Evolutionary conservation across 2,329 filamentous ascomycete genomes (phyloP).

Genomic region (Cercospora brassicicola): DNA sequence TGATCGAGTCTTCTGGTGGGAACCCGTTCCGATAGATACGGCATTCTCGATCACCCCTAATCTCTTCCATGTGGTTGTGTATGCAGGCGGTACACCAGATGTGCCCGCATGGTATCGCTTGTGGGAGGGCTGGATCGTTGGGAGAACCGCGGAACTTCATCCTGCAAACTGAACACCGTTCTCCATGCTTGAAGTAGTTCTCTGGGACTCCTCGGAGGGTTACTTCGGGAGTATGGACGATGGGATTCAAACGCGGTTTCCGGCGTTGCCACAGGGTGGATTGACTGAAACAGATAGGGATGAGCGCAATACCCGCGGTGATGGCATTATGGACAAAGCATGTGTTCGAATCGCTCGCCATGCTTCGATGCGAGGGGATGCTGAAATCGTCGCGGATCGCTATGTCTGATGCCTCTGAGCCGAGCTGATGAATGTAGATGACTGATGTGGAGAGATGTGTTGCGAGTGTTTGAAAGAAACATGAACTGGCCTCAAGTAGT

Average conservation of each 20-base stretch:
- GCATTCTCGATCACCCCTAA: background rate
- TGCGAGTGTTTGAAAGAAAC: too few relatives aligned
- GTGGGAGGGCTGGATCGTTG: background rate
- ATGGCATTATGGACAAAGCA: too few relatives aligned
- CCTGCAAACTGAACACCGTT: background rate
- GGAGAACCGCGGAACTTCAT: background rate
- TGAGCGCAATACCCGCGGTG: background rate
- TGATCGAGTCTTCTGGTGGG: background rate
- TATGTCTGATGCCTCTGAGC: background rate
- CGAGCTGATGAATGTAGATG: background rate
- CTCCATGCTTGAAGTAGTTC: background rate
- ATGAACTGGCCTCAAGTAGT: too few relatives aligned
- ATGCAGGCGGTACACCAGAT: background rate
- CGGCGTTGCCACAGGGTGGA: background rate
- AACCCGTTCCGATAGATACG: background rate
- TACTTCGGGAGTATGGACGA: background rate
- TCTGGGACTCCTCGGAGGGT: background rate
- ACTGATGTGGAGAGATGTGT: background rate
- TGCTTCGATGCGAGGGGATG: too few relatives aligned
- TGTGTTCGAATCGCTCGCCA: too few relatives aligned
- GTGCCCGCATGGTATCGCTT: background rate
- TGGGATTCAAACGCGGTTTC: background rate
- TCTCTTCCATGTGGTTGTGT: background rate
- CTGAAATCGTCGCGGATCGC: background rate
- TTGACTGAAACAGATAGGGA: background rate